Evolutionary conservation across 2,329 filamentous ascomycete species (phyloP), one percentile per base, ranked within the genome.

Genomic region (Botrytis elliptica): DNA sequence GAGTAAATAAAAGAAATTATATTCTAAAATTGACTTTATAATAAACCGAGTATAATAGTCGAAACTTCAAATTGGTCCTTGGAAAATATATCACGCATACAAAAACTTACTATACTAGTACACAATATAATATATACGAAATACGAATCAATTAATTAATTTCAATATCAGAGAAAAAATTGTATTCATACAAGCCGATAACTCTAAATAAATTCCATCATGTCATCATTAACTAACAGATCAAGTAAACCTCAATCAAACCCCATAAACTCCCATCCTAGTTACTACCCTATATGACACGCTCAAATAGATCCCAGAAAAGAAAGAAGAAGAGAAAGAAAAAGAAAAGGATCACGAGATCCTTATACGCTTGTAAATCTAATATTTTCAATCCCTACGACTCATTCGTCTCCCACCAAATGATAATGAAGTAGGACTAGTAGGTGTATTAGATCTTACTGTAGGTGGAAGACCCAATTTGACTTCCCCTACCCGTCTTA

Each of bases 401-500:
- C 72, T 74, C 68, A 65, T 78, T 25, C 70, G 68, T 44, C 78
- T 76, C 42, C 77, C 72, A 60, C 74, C 70, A 71, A 74, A 76
- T n/a, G 75, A 73, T 52, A 74, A 71, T 38, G 72, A 75, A 67
- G 71, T 75, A 20, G 79, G 79, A 68, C 77, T 80, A 18, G 67
- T 74, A 16, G 78, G 78, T 1, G 71, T 76, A 12, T 36, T 68
- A 5, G 75, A 46, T 55, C 74, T 74, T 16, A 65, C 73, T 49
- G 66, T 57, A 42, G 77, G 76, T 6, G 78, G 75, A 29, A 82
- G 57, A 4, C 88, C 89, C 0, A 92, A 81, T 29, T 85, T 87
- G 4, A 92, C 89, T 83, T 98, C 95, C 70, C 96, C 97, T 1
- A 98, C 91, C 55, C 95, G 87, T 77, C 91, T 87, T 75, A 98